Percentiles rank a stretch among this genome's conserved stretches.
Conservation (phyloP, 1,139 yeast species). For the Blastobotrys serpentis region DNA sequence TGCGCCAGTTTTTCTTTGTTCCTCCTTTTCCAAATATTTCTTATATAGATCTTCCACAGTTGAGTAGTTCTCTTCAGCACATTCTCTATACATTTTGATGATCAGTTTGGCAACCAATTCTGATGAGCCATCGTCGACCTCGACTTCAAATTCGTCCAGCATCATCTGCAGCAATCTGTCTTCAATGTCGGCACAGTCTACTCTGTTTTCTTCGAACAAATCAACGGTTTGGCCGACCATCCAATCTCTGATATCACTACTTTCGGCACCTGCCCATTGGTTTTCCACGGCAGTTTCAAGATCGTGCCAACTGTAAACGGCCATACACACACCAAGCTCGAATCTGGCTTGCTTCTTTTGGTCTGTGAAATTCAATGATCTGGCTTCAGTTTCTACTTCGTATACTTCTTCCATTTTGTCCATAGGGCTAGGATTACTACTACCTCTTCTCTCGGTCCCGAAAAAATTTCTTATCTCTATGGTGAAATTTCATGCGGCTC, state of each 20-base stretch:
- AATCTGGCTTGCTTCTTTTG: slow-evolving; percentile 76
- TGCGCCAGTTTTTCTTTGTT: slow-evolving; percentile 40
- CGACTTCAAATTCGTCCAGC: slow-evolving; percentile 91
- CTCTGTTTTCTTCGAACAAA: slow-evolving; percentile 54
- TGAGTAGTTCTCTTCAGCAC: slow-evolving; percentile 51
- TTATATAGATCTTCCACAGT: slow-evolving; percentile 59
- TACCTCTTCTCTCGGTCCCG: too few relatives aligned
- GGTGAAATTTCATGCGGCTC: slow-evolving; percentile 9
- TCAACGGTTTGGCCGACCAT: slow-evolving; percentile 80
- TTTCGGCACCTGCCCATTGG: slow-evolving; percentile 93
- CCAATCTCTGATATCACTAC: slow-evolving; percentile 94
- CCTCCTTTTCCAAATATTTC: slow-evolving; percentile 57
- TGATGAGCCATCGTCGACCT: slow-evolving; percentile 87
- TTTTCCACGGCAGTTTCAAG: slow-evolving; percentile 90
- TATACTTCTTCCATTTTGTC: too few relatives aligned
- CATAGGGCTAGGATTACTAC: too few relatives aligned
- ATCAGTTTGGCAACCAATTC: slow-evolving; percentile 67
- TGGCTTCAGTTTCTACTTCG: slow-evolving; percentile 31
- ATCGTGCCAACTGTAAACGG: slow-evolving; percentile 84
- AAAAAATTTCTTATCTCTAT: background rate
- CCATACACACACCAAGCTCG: slow-evolving; percentile 93
- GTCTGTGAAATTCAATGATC: slow-evolving; percentile 53
- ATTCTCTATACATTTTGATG: slow-evolving; percentile 64
- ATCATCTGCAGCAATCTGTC: slow-evolving; percentile 83
- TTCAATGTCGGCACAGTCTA: slow-evolving; percentile 78